Base-by-base conservation (phyloP, 805 yeast species). In the Cyberlindnera maritima region DNA sequence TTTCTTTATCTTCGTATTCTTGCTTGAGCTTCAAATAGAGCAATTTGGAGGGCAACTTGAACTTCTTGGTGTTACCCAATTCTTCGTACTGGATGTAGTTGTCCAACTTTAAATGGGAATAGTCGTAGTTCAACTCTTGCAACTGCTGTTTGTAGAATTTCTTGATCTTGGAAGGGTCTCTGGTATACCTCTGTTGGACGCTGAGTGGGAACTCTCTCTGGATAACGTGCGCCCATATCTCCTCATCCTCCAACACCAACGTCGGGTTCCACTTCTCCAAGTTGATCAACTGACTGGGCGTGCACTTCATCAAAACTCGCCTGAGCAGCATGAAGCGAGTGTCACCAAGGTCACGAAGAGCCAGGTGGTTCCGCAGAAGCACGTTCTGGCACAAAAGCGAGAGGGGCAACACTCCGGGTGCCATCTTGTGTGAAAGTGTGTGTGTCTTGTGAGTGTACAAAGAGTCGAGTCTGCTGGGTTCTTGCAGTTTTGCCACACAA, bases 181-280 rank as follows among this genome's bases (percentile, higher is more conserved):
- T 53, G 1, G 65, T 56, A 46, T 45, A 70, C 6, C 61, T 47
- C 21, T 64, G 66, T 26, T 57, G 63, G 4, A 62, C 57, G 53
- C 65, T 60, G n/a, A 60, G 60, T 2, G 72, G 70, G 48, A 64
- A 70, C 19, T 71, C 68, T 33, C 50, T 57, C 39, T 54, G 57
- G 8, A 71, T 39, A 19, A 66, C 46, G 2, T 52, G 45, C 3
- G 46, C 46, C 75, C 75, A 71, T 2, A 67, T 46, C 11, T 63
- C 63, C 39, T 68, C 72, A 52, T 70, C 74, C 33, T 71, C 74
- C 37, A 71, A 59, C 1, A 69, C 53, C 21, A 66, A 55, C 18
- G 54, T 47, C 0, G 66, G 65, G 46, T 68, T 69, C 3, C 42
- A 47, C 19, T 44, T 41, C 46, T 71, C 75, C 10, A 69, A 42